Evolutionary conservation across 202 grass and related monocot genomes (phyloP), one percentile per base, ranked within the genome.

Genomic region (Saccharum hybrid): DNA sequence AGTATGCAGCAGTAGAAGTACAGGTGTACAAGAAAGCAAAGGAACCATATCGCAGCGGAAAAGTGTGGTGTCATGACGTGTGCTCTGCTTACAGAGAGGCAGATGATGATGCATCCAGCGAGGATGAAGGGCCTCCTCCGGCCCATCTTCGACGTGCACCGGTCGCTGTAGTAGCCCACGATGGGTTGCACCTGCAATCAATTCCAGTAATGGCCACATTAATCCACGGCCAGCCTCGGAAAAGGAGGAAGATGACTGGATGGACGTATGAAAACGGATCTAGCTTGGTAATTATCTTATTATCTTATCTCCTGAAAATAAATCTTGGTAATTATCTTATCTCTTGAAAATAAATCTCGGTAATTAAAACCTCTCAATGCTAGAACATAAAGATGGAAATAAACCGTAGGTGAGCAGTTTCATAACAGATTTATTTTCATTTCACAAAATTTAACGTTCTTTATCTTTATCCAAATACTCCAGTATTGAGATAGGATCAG

Each of bases 161-260:
- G 86, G 75, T 98, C 95, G 39, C 95, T 98, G 80, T 88, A 95
- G 70, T 91, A 91, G 2, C 95, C 95, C 1, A 98, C 95, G 71
- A 88, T 80, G 31, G 94, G 94, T 88, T 97, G 92, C 6, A 97
- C 94, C 94, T 94, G 82, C 19, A 85, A 87, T 41, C 78, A 75
- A 71, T 63, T 30, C n/a, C 0, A 18, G 7, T 56, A 60, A 9
- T 62, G 19, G 8, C 4, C 72, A 28, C 64, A 45, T 84, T 83
- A 68, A 76, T 75, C 40, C 7, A 18, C 7, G 4, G 68, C 8
- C 19, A 4, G 7, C 7, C 12, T 57, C 39, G 48, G 48, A 5
- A 18, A 30, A 40, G 34, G 2, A 42, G 11, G 10, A 41, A 62
- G 74, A 16, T 70, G 23, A 71, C 67, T 71, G 61, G 26, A 14